Conservation (phyloP, 2,329 filamentous ascomycete genomes). For the Penicillium rolfsii region DNA sequence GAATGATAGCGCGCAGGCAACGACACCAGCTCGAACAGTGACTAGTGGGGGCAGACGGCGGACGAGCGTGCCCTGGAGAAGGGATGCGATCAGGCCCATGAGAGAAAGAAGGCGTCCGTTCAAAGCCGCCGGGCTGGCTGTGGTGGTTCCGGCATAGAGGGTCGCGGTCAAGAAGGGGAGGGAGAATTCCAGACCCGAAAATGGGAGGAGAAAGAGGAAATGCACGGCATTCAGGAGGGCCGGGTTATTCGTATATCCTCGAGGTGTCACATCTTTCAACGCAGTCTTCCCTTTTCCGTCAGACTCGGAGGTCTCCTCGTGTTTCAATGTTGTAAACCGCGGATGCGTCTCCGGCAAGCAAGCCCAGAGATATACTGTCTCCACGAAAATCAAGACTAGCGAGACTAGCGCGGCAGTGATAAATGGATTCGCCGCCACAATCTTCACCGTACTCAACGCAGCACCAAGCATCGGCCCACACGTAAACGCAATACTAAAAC, state of each 20-base stretch:
- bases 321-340: constrained; percentile 56
- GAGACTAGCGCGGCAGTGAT: constrained; percentile 89
- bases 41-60: constrained; percentile 79
- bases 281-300: not conserved
- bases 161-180: constrained; percentile 97
- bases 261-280: constrained; percentile 1
- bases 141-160: constrained; percentile 73
- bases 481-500: constrained; percentile 96
- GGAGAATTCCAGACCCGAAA: constrained; percentile 97
- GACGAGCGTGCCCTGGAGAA: constrained; percentile 93
- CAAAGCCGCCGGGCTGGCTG: constrained; percentile 62
- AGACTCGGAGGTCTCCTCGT: constrained; percentile 12
- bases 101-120: constrained; percentile 87
- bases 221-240: constrained; percentile 81
- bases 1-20: constrained; percentile 78
- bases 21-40: constrained; percentile 77
- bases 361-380: constrained; percentile 85
- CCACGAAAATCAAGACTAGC: constrained; percentile 77
- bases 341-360: constrained; percentile 78
- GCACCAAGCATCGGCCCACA: constrained; percentile 93
- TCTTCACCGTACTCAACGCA: constrained; percentile 75
- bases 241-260: constrained; percentile 75
- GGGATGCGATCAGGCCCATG: constrained; percentile 84
- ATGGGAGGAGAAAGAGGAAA: constrained; percentile 91
- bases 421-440: constrained; percentile 87